Evolutionary conservation across 2,329 filamentous ascomycete genomes (phyloP).

Genomic region (Colletotrichum sp.): DNA sequence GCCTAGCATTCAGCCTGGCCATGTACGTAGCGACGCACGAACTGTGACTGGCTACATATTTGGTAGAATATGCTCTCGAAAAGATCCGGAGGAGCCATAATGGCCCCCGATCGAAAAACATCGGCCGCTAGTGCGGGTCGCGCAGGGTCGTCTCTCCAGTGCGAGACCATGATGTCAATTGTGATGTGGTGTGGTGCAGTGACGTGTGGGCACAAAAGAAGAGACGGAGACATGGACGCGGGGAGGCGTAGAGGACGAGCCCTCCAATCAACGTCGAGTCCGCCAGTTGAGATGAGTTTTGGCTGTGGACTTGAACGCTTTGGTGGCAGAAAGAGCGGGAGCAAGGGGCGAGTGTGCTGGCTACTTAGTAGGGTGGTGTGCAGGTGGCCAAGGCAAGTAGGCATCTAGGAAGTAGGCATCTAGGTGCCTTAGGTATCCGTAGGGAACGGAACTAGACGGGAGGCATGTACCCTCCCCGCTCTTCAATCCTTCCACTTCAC

Average conservation of each 20-base stretch:
- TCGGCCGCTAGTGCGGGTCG: conserved; percentile 7
- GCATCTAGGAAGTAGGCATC: not conserved
- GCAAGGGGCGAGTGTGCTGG: not conserved
- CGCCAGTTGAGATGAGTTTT: not conserved
- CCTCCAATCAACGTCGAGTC: not conserved
- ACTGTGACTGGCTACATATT: not conserved
- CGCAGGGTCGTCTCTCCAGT: not conserved
- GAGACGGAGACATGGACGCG: not conserved
- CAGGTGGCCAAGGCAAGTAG: not conserved
- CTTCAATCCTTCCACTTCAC: not conserved
- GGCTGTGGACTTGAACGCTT: not conserved
- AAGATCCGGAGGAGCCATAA: not conserved
- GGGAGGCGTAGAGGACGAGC: not conserved
- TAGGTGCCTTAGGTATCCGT: not conserved
- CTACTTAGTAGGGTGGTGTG: too few relatives aligned
- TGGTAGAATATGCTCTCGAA: not conserved
- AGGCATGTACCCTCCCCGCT: not conserved
- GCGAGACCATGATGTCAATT: not conserved
- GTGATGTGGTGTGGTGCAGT: not conserved
- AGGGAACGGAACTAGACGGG: not conserved
- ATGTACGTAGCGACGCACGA: not conserved
- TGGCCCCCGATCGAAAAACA: conserved; percentile 11
- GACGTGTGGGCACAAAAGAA: not conserved
- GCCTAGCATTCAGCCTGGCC: conserved; percentile 5
- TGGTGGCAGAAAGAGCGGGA: conserved; percentile 18